Base-by-base conservation (phyloP, 2,329 filamentous ascomycete species). In the Scedosporium dehoogii region DNA sequence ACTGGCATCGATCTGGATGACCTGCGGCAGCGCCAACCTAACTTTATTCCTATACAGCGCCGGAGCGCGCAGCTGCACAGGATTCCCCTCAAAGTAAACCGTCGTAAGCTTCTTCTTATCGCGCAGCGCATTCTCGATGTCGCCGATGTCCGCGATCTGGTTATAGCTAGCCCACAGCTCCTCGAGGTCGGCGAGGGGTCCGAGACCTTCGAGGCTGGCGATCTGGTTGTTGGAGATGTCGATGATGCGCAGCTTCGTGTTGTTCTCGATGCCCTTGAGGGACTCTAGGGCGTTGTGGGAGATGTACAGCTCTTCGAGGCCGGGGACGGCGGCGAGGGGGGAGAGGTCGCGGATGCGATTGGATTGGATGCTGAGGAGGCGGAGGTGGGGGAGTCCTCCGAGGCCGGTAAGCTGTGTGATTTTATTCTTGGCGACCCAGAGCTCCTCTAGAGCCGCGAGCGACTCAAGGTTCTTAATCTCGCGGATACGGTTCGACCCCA, bases 341-440 rank as follows among this genome's bases (percentile, higher is more conserved):
- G 85, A 80, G 16, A 99, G 83, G 66, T 86, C 83, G 63, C 85
- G 87, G 67, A 99, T 89, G 59, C 94, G 89, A 78, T 99, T 99
- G 48, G 92, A 94, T 75, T 97, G 94, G 69, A 99, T 92, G 69
- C 91, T 96, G 60, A 99, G 85, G 59, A 97, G 90, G 66, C 88
- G 88, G 56, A 99, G 83, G 68, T 90, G 92, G 7, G 85, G 81
- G 29, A 99, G 81, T 0, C 84, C 82, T n/a, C 81, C 81, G 16
- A 97, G 82, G 60, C 90, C 88, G 66, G 84, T 86, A 65, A 97
- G 85, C 70, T 92, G 85, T 0, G 88, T 89, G 69, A 99, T 96
- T 73, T 96, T 97, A 78, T 97, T 97, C 81, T 96, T 97, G 63
- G 91, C 94, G 18, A 97, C 78, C 92, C 92, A 97, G 16, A 97